Evolutionary conservation across 2,329 filamentous ascomycete genomes (phyloP).

Genomic region (Shiraia sp.): DNA sequence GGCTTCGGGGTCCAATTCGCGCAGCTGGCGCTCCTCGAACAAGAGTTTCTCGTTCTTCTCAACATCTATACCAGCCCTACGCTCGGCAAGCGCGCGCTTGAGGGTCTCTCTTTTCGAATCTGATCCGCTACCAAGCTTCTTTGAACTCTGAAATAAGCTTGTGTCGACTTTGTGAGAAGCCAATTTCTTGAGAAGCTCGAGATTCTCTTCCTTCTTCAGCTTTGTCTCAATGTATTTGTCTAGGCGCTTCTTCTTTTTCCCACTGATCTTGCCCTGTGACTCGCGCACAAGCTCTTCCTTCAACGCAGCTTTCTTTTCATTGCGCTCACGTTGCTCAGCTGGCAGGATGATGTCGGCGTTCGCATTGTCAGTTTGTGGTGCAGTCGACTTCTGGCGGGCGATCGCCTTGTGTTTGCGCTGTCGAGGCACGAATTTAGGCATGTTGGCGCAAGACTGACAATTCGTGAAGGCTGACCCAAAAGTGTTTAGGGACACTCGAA

Average conservation of each 20-base stretch:
- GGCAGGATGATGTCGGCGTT: conserved; percentile 57
- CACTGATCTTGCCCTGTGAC: conserved; percentile 60
- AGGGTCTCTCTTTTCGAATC: conserved; percentile 74
- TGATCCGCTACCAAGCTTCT: conserved; percentile 68
- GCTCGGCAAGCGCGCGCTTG: conserved; percentile 65
- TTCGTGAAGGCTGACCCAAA: conserved; percentile 6
- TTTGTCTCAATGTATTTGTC: conserved; percentile 84
- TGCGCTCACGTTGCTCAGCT: conserved; percentile 56
- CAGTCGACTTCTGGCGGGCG: conserved; percentile 58
- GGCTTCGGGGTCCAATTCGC: conserved; percentile 16
- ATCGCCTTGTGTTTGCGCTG: conserved; percentile 66
- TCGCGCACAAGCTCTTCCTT: conserved; percentile 58
- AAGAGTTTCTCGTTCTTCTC: conserved; percentile 59
- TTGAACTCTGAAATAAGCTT: conserved; percentile 76
- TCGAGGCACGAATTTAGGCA: conserved; percentile 53
- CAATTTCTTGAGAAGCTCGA: conserved; percentile 80
- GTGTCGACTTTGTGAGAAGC: conserved; percentile 81
- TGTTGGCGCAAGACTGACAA: conserved; percentile 14
- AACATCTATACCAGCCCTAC: conserved; percentile 64
- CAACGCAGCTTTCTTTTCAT: conserved; percentile 56
- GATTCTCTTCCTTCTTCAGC: conserved; percentile 89
- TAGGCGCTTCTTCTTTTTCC: conserved; percentile 69
- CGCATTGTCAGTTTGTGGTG: conserved; percentile 50
- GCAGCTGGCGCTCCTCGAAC: conserved; percentile 48
- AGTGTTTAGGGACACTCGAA: conserved; percentile 20